Evolutionary conservation across 2,329 filamentous ascomycete species (phyloP), one percentile per base, ranked within the genome.

Genomic region (Tolypocladium endophyticum): DNA sequence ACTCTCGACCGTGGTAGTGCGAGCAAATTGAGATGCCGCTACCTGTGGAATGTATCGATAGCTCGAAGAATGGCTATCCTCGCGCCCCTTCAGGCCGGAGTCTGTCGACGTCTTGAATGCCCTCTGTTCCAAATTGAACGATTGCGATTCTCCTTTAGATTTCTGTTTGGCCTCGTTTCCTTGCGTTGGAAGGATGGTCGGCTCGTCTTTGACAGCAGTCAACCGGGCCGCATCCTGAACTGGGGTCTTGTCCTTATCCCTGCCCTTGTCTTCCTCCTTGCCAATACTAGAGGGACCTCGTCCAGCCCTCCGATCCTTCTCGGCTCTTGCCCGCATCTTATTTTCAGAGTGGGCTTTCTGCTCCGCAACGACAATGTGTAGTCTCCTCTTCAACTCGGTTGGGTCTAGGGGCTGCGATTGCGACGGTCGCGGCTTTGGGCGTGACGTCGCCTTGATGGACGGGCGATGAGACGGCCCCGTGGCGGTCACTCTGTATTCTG

Each of bases 41-140:
- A 80, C 75, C 58, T 76, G 74, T 18, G 83, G 83, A 2, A 84
- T 70, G 64, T 85, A 79, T 41, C 73, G 79, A 63, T 83, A 79
- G 23, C 41, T 54, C 18, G 56, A 30, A 23, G 55, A 57, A n/a
- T 30, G 35, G 20, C 30, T 52, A 28, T 50, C 53, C 12, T 59
- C 58, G 20, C 65, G 63, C 55, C 68, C 61, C 55, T 62, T 63
- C 39, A 65, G 39, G 43, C 58, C 59, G 55, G 67, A 66, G 54
- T 47, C 57, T 4, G 56, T 58, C 12, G 60, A 55, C 9, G 57
- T 61, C 23, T 63, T 62, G 53, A 54, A 50, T 6, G 12, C 54
- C 12, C 45, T 52, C n/a, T 28, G 56, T 3, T 61, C 59, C 14
- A 57, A 54, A 55, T 55, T 64, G 25, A 63, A 57, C 45, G 59